A percentile compares a stretch with the other conserved stretches of the same genome.
phyloP scores from a whole-genome alignment of 495 filamentous ascomycete genomes.

The Lichina pygmaea region DNA sequence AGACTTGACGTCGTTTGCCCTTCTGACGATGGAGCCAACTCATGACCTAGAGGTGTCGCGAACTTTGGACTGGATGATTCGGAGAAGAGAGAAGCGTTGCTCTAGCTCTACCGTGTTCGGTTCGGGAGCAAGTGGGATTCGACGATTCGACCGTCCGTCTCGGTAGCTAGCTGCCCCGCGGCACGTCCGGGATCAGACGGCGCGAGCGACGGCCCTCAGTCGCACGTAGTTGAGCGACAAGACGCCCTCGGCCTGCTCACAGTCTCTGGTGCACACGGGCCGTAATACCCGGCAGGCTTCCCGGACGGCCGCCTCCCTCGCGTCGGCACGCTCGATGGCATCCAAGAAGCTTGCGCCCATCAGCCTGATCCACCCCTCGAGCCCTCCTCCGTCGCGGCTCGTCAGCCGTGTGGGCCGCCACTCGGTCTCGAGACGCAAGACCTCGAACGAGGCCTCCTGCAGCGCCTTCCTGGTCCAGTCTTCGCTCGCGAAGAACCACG shows the following conservation, averaged over 20 bases:
- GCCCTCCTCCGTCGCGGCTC: slow-evolving; percentile 22
- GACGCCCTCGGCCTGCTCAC: slow-evolving; percentile 27
- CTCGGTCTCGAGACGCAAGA: slow-evolving; percentile 33
- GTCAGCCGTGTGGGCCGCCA: slow-evolving; percentile 37
- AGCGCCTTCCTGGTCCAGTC: slow-evolving; percentile 23
- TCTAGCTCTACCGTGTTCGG: too few relatives aligned
- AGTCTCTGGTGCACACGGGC: slow-evolving; percentile 23
- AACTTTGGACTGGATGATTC: too few relatives aligned
- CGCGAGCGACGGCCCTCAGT: slow-evolving; percentile 29
- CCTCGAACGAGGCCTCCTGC: slow-evolving; percentile 26
- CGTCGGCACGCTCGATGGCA: slow-evolving; percentile 13
- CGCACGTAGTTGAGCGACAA: slow-evolving; percentile 45
- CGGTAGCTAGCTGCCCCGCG: too few relatives aligned
- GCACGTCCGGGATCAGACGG: neutral
- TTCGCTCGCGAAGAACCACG: slow-evolving; percentile 55
- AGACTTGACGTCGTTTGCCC: too few relatives aligned
- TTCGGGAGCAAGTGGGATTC: too few relatives aligned
- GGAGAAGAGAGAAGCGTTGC: too few relatives aligned
- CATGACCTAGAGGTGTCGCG: too few relatives aligned
- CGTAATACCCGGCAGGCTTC: slow-evolving; percentile 14
- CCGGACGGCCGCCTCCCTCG: slow-evolving; percentile 21
- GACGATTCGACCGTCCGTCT: too few relatives aligned
- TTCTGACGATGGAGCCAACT: too few relatives aligned
- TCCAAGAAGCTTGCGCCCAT: slow-evolving; percentile 32
- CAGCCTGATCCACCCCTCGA: slow-evolving; percentile 45